Evolutionary conservation across 495 filamentous ascomycete species (phyloP), one percentile per base, ranked within the genome.

Genomic region (Daldinia caldariorum): DNA sequence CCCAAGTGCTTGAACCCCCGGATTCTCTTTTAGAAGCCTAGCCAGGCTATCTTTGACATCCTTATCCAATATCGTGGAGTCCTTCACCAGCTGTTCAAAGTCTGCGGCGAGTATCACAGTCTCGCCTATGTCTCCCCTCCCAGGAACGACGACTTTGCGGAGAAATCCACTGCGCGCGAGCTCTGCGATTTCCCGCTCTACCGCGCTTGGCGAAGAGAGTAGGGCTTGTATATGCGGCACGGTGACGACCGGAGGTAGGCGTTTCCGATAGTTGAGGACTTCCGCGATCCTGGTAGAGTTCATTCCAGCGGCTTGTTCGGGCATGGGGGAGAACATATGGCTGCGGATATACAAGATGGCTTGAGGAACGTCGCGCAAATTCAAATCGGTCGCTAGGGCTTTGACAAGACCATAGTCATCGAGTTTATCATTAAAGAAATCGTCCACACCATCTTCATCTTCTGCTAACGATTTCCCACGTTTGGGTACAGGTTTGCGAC

Each of bases 181-280:
- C 58, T 89, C 84, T 20, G 88, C 87, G 29, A 94, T 85, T 76
- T 93, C 92, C 53, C 90, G 83, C 78, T 96, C 93, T 3, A 88
- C 88, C 49, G 82, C 82, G 4, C 92, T 94, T 1, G 90, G 87
- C 8, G 87, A 87, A 58, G 83, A 79, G 16, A 89, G 79, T 7
- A 94, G 70, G 0, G 89, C 87, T 76, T 92, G 89, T 4, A 95
- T 74, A 79, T 96, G 92, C 26, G 89, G 84, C 6, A 91, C 81
- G 0, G 88, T 91, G 16, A 89, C 89, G 20, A 92, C 82, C 0
- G 89, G 89, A 34, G 93, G 93, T 34, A 96, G 75, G 12, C 80
- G 83, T 26, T 79, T 80, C 20, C 91, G 86, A 71, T 88, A 87
- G 66, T 90, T 90, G 51, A 94, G 82, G 1, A 91, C 83, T 70